Evolutionary conservation across 208 protist genomes (phyloP).

Genomic region (Zelonia costaricensis): DNA sequence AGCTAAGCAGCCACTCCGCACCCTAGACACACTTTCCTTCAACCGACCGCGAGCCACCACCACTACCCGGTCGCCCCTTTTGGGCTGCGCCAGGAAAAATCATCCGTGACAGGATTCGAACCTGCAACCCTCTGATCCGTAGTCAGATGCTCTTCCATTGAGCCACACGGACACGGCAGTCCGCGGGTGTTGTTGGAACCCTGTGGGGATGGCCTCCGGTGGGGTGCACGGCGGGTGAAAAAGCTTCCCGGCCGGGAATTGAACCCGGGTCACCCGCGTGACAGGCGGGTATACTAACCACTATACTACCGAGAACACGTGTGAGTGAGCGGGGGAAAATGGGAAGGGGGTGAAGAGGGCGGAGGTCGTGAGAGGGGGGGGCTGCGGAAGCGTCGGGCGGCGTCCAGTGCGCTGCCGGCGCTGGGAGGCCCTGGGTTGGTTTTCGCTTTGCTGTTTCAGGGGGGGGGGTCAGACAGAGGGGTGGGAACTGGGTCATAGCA

Average conservation of each 20-base stretch:
- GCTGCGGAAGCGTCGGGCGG: neutral
- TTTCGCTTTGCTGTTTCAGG: neutral
- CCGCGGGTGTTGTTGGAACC: no score
- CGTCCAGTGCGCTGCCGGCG: neutral
- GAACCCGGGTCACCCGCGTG: constrained; percentile 18
- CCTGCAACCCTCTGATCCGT: constrained; percentile 91
- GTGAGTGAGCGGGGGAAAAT: neutral
- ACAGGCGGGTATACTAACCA: constrained; percentile 28
- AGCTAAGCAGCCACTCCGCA: constrained; percentile 78
- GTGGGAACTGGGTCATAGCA: neutral
- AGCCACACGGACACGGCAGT: constrained; percentile 88
- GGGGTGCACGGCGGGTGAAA: neutral
- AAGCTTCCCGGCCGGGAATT: constrained; percentile 26
- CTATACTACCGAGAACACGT: constrained; percentile 28
- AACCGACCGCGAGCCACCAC: no score
- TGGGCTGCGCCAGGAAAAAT: no score
- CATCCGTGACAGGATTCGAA: constrained; percentile 92
- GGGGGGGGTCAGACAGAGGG: neutral
- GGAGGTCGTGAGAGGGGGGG: neutral
- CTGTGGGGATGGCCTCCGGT: no score
- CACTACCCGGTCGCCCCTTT: no score
- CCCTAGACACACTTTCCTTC: no score
- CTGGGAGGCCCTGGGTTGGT: neutral
- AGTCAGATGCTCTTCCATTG: constrained; percentile 92
- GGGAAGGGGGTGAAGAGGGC: neutral